Base-by-base conservation (phyloP, 2,329 filamentous ascomycete genomes). In the Endothia cerciana region DNA sequence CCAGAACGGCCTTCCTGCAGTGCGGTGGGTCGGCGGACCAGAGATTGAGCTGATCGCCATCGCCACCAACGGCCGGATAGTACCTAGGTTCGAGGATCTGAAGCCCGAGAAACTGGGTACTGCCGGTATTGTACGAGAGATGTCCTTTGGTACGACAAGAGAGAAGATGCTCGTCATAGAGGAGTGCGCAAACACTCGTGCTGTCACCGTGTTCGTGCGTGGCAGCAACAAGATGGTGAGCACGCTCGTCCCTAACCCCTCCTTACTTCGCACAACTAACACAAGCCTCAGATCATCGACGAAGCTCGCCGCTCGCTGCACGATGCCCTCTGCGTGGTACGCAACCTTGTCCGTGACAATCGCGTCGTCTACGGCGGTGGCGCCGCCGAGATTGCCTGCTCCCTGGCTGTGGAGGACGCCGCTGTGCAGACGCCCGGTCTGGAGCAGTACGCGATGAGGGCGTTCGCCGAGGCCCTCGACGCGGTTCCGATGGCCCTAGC, bases 131-230 rank as follows among this genome's bases (percentile, higher is more conserved):
- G 95, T 99, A 66, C 87, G 93, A 70, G 94, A 99, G 80, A 93
- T 99, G 91, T 91, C 88, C 36, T 99, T 99, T 74, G 95, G 95
- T 73, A 99, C 95, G 1, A 99, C 95, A 53, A 88, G 95, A 75
- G 95, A 99, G 81, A 98, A 99, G 88, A 99, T 99, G 95, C 85
- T 99, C 73, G 92, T 99, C 65, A 99, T 99, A 73, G 96, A 99
- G 82, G 95, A 99, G 81, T 99, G 95, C 77, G 95, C 96, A 75
- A 99, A 99, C 83, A 97, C 93, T 66, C 86, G 95, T 74, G 95
- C 95, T 55, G 96, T 99, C 68, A 99, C 95, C 2, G 89, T 97
- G 64, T 99, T 99, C 78, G 92, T 99, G 68, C 87, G 95, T 74
- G 95, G 95, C 74, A 97, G 93, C 85, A 99, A 99, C 87, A 99